phyloP scores from a whole-genome alignment of 805 yeast species.

The Ogataea chonburiensis region DNA sequence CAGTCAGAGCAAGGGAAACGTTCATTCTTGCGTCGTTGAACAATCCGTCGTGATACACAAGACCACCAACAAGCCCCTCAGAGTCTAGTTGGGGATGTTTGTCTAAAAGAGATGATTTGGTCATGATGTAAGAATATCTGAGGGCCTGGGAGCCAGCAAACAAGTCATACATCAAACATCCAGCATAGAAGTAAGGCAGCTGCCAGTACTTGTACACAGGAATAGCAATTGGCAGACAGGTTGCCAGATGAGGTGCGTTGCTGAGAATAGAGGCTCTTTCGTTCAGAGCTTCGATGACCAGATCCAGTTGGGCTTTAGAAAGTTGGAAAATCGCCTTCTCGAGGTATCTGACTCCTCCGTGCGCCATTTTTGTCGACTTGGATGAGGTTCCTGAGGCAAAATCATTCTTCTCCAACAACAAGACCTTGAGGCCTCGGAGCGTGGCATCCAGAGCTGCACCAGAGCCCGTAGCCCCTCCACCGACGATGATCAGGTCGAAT shows the following conservation, averaged over 20 bases:
- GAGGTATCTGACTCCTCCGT: slow-evolving; percentile 94
- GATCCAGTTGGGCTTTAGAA: slow-evolving; percentile 83
- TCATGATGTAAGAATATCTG: slow-evolving; percentile 70
- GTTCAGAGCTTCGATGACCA: slow-evolving; percentile 84
- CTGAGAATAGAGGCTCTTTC: slow-evolving; percentile 83
- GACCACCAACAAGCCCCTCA: slow-evolving; percentile 77
- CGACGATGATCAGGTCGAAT: slow-evolving; percentile 81
- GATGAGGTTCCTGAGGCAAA: slow-evolving; percentile 93
- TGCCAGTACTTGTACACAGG: slow-evolving; percentile 98
- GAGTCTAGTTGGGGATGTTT: slow-evolving; percentile 85
- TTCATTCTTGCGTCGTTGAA: slow-evolving; percentile 94
- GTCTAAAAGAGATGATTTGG: slow-evolving; percentile 62
- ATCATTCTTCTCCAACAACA: slow-evolving; percentile 82
- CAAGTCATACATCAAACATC: slow-evolving; percentile 88
- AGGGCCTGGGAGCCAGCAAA: slow-evolving; percentile 89
- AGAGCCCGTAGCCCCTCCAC: slow-evolving; percentile 96
- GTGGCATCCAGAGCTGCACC: slow-evolving; percentile 92
- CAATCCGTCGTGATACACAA: slow-evolving; percentile 93
- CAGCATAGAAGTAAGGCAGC: slow-evolving; percentile 88
- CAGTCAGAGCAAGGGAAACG: slow-evolving; percentile 80
- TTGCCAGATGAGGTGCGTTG: slow-evolving; percentile 89
- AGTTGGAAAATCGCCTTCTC: slow-evolving; percentile 94
- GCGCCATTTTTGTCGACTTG: slow-evolving; percentile 93
- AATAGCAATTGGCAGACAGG: slow-evolving; percentile 86
- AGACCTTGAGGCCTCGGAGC: slow-evolving; percentile 86